Conservation (phyloP, 202 grass and related monocot genomes). For the Eragrostis tef region DNA sequence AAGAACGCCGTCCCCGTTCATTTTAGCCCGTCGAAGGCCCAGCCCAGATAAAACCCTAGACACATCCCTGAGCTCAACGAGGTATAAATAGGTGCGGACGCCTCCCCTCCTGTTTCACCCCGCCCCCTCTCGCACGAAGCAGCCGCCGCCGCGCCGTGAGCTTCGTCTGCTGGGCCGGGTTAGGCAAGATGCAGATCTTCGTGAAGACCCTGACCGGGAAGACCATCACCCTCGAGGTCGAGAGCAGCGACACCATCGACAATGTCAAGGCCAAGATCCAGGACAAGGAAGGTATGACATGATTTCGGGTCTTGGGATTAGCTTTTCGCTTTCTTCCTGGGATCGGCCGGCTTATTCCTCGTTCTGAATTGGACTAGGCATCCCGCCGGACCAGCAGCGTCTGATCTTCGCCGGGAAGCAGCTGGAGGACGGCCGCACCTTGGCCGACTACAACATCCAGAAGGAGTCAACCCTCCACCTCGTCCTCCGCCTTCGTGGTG, state of each 20-base stretch:
- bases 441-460: conserved; percentile 96
- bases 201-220: conserved; percentile 89
- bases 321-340: background rate
- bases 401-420: conserved; percentile 95
- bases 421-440: conserved; percentile 85
- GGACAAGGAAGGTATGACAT: conserved; percentile 52
- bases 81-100: background rate
- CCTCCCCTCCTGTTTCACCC: background rate
- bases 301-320: background rate
- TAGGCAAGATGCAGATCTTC: conserved; percentile 80
- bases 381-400: conserved; percentile 94
- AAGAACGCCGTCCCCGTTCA: no score
- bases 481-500: conserved; percentile 86
- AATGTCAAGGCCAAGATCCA: conserved; percentile 95
- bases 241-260: conserved; percentile 97
- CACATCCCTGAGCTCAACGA: no score
- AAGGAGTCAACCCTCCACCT: conserved; percentile 85
- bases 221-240: conserved; percentile 87
- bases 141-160: background rate
- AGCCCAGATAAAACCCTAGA: conserved; percentile 41
- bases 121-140: background rate
- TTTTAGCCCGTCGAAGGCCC: background rate
- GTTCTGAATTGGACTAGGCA: conserved; percentile 22
- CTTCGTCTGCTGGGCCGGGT: background rate
- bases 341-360: background rate